phyloP scores from a whole-genome alignment of 2,329 filamentous ascomycete species.

The Sphaerulina populicola region DNA sequence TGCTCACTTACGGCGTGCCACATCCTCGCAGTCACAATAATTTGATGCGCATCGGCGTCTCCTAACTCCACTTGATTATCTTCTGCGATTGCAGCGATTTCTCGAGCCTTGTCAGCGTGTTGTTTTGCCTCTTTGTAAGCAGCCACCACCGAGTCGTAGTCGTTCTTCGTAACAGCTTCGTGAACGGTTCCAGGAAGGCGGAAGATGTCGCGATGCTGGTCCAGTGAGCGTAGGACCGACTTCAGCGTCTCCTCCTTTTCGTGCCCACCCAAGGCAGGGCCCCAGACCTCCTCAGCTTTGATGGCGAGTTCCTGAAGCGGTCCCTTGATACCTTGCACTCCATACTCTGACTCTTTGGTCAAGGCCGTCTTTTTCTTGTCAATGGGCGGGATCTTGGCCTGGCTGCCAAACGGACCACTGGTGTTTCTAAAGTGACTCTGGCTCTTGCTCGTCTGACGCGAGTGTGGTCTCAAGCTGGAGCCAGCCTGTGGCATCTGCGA shows the following conservation, averaged over 20 bases:
- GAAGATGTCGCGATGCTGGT: slow-evolving; percentile 72
- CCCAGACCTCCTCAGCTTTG: slow-evolving; percentile 96
- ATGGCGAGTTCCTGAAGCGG: slow-evolving; percentile 83
- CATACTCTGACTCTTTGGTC: slow-evolving; percentile 85
- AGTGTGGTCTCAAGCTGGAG: slow-evolving; percentile 44
- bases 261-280: slow-evolving; percentile 79
- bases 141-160: slow-evolving; percentile 80
- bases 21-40: slow-evolving; percentile 83
- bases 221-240: slow-evolving; percentile 63
- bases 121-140: slow-evolving; percentile 76
- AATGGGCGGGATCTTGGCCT: slow-evolving; percentile 31
- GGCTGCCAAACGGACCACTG: slow-evolving; percentile 32
- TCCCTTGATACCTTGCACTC: slow-evolving; percentile 75
- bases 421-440: slow-evolving; percentile 34
- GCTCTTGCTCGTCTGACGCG: slow-evolving; percentile 60
- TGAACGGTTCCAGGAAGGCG: slow-evolving; percentile 69
- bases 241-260: slow-evolving; percentile 87
- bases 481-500: slow-evolving; percentile 15
- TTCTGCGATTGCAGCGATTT: slow-evolving; percentile 52
- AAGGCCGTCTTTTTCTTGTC: slow-evolving; percentile 82
- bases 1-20: slow-evolving; percentile 91
- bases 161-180: slow-evolving; percentile 80
- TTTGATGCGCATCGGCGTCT: slow-evolving; percentile 74
- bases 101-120: slow-evolving; percentile 69
- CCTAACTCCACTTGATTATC: slow-evolving; percentile 46